Percentiles rank a stretch among this genome's conserved stretches.
phyloP scores from a whole-genome alignment of 2,329 filamentous ascomycete species.

The Ophiostoma montium region DNA sequence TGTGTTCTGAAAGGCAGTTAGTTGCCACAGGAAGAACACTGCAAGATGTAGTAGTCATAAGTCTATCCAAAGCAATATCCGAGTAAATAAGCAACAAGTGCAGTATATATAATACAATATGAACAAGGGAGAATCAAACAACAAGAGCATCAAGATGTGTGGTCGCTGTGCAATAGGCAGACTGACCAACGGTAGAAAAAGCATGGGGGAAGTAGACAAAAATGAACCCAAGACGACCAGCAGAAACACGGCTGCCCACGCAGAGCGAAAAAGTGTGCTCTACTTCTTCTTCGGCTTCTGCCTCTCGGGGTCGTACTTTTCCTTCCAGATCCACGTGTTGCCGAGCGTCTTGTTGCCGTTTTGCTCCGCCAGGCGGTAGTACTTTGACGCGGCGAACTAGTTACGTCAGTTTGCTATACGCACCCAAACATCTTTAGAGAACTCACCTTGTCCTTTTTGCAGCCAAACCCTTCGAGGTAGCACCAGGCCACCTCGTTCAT shows the following conservation, averaged over 20 bases:
- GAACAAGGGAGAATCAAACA: background rate
- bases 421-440: background rate
- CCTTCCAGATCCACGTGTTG: conserved; percentile 98
- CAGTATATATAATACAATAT: too few relatives aligned
- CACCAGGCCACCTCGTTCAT: conserved; percentile 98
- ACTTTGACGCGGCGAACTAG: conserved; percentile 69
- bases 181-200: too few relatives aligned
- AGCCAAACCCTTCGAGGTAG: conserved; percentile 91
- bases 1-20: too few relatives aligned
- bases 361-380: conserved; percentile 81
- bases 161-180: too few relatives aligned
- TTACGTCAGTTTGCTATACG: conserved; percentile 29
- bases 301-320: conserved; percentile 60
- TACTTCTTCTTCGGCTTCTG: conserved; percentile 25
- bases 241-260: background rate
- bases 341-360: conserved; percentile 82
- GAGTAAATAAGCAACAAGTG: too few relatives aligned
- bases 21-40: too few relatives aligned
- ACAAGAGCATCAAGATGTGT: background rate
- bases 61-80: too few relatives aligned
- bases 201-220: background rate
- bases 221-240: background rate
- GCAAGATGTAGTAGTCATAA: too few relatives aligned
- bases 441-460: conserved; percentile 94
- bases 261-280: background rate